Base-by-base conservation (phyloP, 2,329 filamentous ascomycete species). In the Beauveria australis region DNA sequence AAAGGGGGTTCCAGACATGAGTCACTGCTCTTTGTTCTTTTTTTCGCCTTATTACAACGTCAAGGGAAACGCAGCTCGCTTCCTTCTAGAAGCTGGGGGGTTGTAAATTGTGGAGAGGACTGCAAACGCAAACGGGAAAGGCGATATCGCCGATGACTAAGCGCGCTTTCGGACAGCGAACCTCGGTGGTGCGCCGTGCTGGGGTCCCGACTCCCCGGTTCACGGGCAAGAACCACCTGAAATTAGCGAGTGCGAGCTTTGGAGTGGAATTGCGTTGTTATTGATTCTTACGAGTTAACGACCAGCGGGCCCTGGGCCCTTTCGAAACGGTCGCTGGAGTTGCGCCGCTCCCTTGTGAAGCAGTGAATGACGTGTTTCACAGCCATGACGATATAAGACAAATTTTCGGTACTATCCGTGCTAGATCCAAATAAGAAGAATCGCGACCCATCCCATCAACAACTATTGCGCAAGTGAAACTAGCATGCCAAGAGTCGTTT, bases 101-200 rank as follows among this genome's bases (percentile, higher is more conserved):
- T 22, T 46, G 8, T 46, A 5, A 16, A 14, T 6, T 37, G 14
- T 16, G 33, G 33, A 33, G 30, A 16, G 33, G 33, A 37, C 33
- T 14, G 33, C 33, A 37, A 37, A 37, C 33, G 33, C 33, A 37
- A 37, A 37, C 33, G 12, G 28, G 14, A 10, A 37, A 37, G 12
- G 19, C 22, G 5, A 57, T 40, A 26, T 57, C 19, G 43, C 53
- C 54, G 54, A 48, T 57, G 54, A 57, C 54, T 57, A 57, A 57
- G 30, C 43, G 53, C 41, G 18, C 18, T 26, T 48, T 48, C 44
- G 54, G 54, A 26, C 28, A 19, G 12, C 12, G 18, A n/a, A 6
- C 1, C 3, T 6, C 14, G 0, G 9, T 46, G n/a, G 26, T 26
- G 26, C 28, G 26, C 18, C 33, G 48, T 14, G 14, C 22, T 6